Evolutionary conservation across 345 rosid species (phyloP).

Genomic region (thale cress (Arabidopsis thaliana)): TAIR10.1 NC_003070.9:28192501-28193000

Average conservation of each 20-base stretch:
- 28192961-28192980: background rate
- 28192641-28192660: slow-evolving; percentile 44
- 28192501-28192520: slow-evolving; percentile 42
- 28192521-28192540: slow-evolving; percentile 51
- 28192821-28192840: slow-evolving; percentile 30
- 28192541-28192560: slow-evolving; percentile 32
- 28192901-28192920: background rate
- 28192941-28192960: slow-evolving; percentile 22
- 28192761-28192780: slow-evolving; percentile 46
- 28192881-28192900: slow-evolving; percentile 21
- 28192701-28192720: slow-evolving; percentile 42
- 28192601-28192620: slow-evolving; percentile 24
- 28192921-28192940: background rate
- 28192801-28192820: slow-evolving; percentile 31
- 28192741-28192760: slow-evolving; percentile 19
- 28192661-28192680: slow-evolving; percentile 31
- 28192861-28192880: slow-evolving; percentile 22
- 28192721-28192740: slow-evolving; percentile 37
- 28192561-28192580: slow-evolving; percentile 53
- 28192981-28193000: slow-evolving; percentile 5
- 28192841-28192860: slow-evolving; percentile 33
- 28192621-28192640: slow-evolving; percentile 13
- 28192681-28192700: slow-evolving; percentile 49
- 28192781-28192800: slow-evolving; percentile 42
- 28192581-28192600: slow-evolving; percentile 19